phyloP scores from a whole-genome alignment of 345 rosid species.

The Eucalyptus cladocalyx region DNA sequence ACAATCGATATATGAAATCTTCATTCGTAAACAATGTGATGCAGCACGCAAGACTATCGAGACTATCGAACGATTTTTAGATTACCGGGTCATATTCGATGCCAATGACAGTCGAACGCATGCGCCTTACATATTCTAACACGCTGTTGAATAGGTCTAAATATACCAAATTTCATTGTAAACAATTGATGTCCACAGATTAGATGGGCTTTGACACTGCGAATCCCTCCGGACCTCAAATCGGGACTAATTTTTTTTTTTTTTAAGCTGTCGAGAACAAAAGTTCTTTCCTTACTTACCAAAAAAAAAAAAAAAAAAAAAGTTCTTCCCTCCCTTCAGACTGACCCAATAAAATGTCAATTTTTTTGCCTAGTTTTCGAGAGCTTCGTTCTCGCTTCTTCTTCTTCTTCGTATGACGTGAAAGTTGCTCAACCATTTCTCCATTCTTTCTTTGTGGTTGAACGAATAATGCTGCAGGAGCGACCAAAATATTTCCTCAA shows the following conservation, averaged over 20 bases:
- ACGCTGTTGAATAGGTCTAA: background rate
- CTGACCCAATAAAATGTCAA: background rate
- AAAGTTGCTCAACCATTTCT: background rate
- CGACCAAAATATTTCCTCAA: background rate
- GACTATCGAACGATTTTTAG: background rate
- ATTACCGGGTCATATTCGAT: background rate
- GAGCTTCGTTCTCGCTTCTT: background rate
- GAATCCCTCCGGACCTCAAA: background rate
- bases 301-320: too few relatives aligned
- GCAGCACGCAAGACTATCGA: background rate
- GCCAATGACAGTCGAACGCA: background rate
- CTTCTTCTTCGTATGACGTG: background rate
- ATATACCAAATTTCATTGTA: background rate
- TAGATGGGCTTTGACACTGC: too few relatives aligned
- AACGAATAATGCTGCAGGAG: background rate
- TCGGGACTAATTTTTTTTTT: background rate
- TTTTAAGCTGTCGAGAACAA: background rate
- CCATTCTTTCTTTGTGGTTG: background rate
- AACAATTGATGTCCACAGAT: background rate
- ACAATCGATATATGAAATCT: background rate
- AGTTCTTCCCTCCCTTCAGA: background rate
- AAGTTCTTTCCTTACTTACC: too few relatives aligned
- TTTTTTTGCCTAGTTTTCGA: background rate
- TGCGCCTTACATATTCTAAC: background rate
- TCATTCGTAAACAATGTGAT: background rate